phyloP scores from a whole-genome alignment of 441 rosid species.

The Croton setiger region DNA sequence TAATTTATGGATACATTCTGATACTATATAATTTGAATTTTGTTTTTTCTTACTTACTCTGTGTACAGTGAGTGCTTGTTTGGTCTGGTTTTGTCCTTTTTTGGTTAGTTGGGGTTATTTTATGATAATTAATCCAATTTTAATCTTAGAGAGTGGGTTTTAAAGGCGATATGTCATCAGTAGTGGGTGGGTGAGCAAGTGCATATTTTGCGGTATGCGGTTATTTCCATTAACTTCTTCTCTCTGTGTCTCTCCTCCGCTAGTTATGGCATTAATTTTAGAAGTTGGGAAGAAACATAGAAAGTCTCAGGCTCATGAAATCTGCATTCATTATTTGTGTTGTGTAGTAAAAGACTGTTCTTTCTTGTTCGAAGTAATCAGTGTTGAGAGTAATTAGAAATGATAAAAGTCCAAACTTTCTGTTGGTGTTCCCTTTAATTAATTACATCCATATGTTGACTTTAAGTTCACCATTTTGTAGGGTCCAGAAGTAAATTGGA shows the following conservation, averaged over 20 bases:
- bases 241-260: not conserved
- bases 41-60: slow-evolving; percentile 3
- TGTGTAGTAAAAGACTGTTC: not conserved
- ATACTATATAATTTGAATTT: not conserved
- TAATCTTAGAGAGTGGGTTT: slow-evolving; percentile 1
- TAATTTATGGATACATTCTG: not conserved
- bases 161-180: not conserved
- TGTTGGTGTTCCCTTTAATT: not conserved
- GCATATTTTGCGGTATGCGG: not conserved
- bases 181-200: slow-evolving; percentile 2
- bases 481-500: slow-evolving; percentile 18
- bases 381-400: not conserved
- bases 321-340: not conserved
- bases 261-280: not conserved
- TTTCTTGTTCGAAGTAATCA: not conserved
- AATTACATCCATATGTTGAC: slow-evolving; percentile 2
- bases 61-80: not conserved
- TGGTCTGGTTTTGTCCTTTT: not conserved
- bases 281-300: slow-evolving; percentile 4
- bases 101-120: not conserved
- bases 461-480: slow-evolving; percentile 12
- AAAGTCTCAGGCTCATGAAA: not conserved
- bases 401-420: not conserved
- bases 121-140: not conserved
- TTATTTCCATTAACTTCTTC: slow-evolving; percentile 5